Evolutionary conservation across 306 rosid species (phyloP), one percentile per base, ranked within the genome.

Genomic region (Dryas octopetala): DNA sequence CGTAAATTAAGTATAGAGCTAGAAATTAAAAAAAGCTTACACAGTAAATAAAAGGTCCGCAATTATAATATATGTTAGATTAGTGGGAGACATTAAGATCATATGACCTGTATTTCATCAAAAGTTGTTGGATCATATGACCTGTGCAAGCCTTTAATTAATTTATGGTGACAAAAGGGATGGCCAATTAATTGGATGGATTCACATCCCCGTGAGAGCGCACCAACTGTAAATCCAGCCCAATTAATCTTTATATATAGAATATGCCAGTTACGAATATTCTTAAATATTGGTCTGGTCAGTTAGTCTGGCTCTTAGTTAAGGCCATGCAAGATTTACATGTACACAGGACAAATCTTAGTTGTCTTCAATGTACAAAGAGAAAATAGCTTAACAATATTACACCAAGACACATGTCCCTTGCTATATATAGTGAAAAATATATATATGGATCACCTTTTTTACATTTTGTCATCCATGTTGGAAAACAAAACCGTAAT

Each of bases 51-150:
- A 88, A 77, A 80, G 80, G 80, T 77, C 81, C 78, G 76, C 71
- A 76, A 82, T 74, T 55, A 79, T 79, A 80, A 41, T 63, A 53
- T 9, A 71, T 88, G 87, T 77, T 80, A 75, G 91, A 83, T 89
- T 78, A 85, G 89, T 91, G 97, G 93, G 88, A 23, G 79, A 85
- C 92, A 88, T 81, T 82, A 86, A 83, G 81, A 87, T 63, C 68
- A 63, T 41, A 43, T 41, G 26, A 62, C 5, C 68, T n/a, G 41
- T 45, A 86, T 55, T 74, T 32, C 38, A 32, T 32, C 38, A 32
- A 84, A 86, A 76, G 83, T 81, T 28, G 80, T 78, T 82, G 79
- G 80, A 73, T 86, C 88, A 82, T 70, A 71, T 70, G 84, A 80
- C 87, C 80, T 72, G 79, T 66, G 72, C 78, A 82, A 63, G 76